phyloP scores from a whole-genome alignment of 192 early-diverging fungal genomes.

The Podila minutissima region DNA sequence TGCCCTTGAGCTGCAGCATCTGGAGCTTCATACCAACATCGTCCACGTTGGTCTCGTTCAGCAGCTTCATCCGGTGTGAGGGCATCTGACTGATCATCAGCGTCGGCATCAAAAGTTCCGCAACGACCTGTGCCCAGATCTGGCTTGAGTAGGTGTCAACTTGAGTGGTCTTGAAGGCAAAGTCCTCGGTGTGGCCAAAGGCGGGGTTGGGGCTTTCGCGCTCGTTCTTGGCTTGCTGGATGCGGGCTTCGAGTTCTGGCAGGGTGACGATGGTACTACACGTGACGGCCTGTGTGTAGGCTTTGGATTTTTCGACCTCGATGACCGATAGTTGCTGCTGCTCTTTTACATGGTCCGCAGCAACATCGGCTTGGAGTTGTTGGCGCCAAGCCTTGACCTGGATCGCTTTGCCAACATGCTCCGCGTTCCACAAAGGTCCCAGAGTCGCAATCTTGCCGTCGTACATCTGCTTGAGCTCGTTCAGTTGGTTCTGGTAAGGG shows the following conservation, averaged over 20 bases:
- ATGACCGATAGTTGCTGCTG: conserved; percentile 5
- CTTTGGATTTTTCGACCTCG: not conserved
- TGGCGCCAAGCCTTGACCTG: not conserved
- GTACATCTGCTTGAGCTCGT: conserved; percentile 9
- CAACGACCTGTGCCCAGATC: conserved; percentile 30
- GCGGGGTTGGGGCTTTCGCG: not conserved
- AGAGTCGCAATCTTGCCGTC: not conserved
- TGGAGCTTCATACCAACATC: not conserved
- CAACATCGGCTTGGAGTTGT: not conserved
- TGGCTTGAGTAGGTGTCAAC: not conserved
- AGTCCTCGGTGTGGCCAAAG: not conserved
- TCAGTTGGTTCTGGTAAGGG: not conserved
- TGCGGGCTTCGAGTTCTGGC: not conserved
- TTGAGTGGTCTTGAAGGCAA: conserved; percentile 6
- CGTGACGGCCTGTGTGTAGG: not conserved
- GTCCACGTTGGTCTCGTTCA: conserved; percentile 19
- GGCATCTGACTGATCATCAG: conserved; percentile 9
- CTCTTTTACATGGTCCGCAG: not conserved
- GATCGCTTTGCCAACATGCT: not conserved
- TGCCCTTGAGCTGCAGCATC: not conserved
- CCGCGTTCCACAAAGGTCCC: not conserved
- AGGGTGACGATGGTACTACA: not conserved
- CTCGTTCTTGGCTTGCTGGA: not conserved
- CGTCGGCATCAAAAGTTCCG: conserved; percentile 29
- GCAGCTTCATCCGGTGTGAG: too few relatives aligned